Percentiles rank a stretch among this genome's conserved stretches.
Conservation (phyloP, 2,329 filamentous ascomycete genomes). For the Fusarium succisae region DNA sequence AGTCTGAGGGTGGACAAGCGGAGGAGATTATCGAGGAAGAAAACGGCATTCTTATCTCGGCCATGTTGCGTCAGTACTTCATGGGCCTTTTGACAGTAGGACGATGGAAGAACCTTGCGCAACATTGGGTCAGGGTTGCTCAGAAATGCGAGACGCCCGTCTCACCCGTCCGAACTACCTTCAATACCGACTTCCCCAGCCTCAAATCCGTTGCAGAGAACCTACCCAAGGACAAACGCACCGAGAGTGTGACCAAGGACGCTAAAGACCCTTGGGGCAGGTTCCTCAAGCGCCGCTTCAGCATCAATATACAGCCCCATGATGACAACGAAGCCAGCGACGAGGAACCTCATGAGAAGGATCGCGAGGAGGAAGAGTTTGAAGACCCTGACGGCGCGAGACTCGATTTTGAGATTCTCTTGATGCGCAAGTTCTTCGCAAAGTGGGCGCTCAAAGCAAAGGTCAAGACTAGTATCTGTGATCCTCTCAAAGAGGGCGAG, state of each 20-base stretch:
- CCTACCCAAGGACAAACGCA: constrained; percentile 32
- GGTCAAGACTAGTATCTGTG: constrained; percentile 62
- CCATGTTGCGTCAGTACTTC: constrained; percentile 90
- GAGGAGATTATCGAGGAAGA: constrained; percentile 87
- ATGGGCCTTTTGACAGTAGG: constrained; percentile 84
- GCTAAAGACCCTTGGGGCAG: constrained; percentile 47
- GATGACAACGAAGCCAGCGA: constrained; percentile 54
- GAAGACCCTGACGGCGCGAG: constrained; percentile 52
- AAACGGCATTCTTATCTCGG: constrained; percentile 85
- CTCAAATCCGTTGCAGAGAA: constrained; percentile 36
- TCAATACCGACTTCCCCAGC: constrained; percentile 32
- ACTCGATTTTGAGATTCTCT: constrained; percentile 65
- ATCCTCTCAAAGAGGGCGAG: constrained; percentile 67
- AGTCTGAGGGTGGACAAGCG: constrained; percentile 78
- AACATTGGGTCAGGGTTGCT: constrained; percentile 75
- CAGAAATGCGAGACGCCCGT: constrained; percentile 64
- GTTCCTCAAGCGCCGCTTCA: constrained; percentile 50
- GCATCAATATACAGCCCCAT: constrained; percentile 46
- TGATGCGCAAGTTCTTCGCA: constrained; percentile 74
- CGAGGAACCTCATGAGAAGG: constrained; percentile 44
- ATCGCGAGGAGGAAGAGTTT: constrained; percentile 39
- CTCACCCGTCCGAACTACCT: constrained; percentile 45
- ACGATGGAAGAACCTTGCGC: constrained; percentile 78
- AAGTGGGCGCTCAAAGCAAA: constrained; percentile 79
- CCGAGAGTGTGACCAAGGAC: constrained; percentile 29